Evolutionary conservation across 306 rosid species (phyloP).

Genomic region (Acacia acuminata): DNA sequence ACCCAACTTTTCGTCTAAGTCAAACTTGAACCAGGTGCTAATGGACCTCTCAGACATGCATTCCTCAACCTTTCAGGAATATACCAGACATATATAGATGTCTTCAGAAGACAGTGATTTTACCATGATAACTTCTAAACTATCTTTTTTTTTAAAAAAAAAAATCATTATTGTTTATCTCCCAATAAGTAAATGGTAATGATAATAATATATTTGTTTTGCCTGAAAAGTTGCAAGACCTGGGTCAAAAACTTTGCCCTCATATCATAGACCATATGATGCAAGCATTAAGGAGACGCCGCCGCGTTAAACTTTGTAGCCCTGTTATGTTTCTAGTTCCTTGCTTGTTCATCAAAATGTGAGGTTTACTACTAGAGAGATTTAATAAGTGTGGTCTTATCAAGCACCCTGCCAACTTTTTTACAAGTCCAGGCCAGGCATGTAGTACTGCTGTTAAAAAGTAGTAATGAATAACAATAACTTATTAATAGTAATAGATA

Average conservation of each 20-base stretch:
- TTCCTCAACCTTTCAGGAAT: slow-evolving; percentile 15
- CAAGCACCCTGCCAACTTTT: background rate
- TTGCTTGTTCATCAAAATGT: background rate
- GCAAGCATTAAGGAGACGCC: background rate
- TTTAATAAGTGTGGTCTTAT: slow-evolving; percentile 1
- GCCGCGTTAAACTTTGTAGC: background rate
- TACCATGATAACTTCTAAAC: background rate
- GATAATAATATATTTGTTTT: background rate
- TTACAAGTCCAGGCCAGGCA: background rate
- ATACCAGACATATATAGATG: background rate
- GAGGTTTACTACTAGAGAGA: background rate
- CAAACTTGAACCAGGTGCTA: slow-evolving; percentile 1
- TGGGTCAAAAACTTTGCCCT: slow-evolving; percentile 9
- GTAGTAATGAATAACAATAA: background rate
- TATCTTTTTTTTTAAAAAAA: background rate
- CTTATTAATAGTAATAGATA: background rate
- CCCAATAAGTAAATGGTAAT: background rate
- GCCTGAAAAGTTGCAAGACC: background rate
- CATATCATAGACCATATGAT: background rate
- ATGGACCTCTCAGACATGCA: slow-evolving; percentile 5
- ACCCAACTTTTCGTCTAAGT: background rate
- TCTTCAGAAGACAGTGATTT: background rate
- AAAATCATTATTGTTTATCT: background rate
- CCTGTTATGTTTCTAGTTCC: background rate
- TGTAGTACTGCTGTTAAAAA: background rate